Evolutionary conservation across 305 asterid genomes (phyloP), one percentile per base, ranked within the genome.

Genomic region (Fraxinus nigra): DNA sequence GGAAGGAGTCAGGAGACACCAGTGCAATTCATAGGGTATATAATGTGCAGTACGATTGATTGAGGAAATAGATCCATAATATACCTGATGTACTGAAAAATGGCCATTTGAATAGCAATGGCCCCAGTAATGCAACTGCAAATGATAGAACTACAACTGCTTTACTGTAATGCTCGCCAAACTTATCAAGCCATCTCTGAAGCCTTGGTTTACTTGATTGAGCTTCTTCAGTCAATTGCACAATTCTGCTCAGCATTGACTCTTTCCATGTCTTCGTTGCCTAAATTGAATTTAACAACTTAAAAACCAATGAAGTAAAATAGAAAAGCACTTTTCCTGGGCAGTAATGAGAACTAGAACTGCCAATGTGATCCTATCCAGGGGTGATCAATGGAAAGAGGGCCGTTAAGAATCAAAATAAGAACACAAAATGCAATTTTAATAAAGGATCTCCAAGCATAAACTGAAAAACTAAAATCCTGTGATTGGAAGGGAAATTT

Each of bases 171-270:
- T 85, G 90, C 89, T 94, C 98, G 69, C 98, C 99, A 89, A 97
- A 97, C 73, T 86, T 92, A 85, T 97, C 98, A 76, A 97, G 94
- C 99, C 99, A 97, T 88, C 98, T 90, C 84, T 97, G 97, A 82
- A 97, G 98, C 88, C 85, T 93, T 63, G 99, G 99, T 87, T 97
- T 97, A 89, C 98, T 97, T 87, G 88, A 89, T 81, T 97, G 99
- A 79, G 99, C 99, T 87, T 94, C 98, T 93, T 97, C 98, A 82
- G 99, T 94, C 91, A 97, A 84, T 82, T 92, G 95, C 86, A 97
- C 95, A 54, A 97, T 97, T 88, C 92, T 92, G 90, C 85, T 97
- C 76, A 97, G 91, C 90, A 92, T 93, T 0, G 99, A 97, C 70
- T 97, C 99, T 85, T 94, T 94, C 98, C 98, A 97, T 79, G 96